Conservation (phyloP, 371 early-diverging fungal species). For the Smittium mucronatum region DNA sequence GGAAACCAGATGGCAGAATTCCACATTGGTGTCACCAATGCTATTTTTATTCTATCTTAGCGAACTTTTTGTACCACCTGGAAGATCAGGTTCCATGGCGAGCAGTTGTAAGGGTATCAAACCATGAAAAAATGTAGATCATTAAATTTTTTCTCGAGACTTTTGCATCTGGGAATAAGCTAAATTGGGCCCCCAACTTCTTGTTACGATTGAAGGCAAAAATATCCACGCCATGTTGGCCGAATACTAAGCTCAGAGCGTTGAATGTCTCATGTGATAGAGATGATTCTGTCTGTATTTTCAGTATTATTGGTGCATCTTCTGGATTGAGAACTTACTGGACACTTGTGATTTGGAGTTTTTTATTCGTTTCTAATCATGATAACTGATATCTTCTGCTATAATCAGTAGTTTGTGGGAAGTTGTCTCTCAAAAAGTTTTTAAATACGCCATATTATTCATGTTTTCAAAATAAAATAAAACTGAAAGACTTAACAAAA, state of each 20-base stretch:
- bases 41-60: constrained; percentile 3
- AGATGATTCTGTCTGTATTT: constrained; percentile 7
- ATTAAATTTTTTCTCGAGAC: constrained; percentile 25
- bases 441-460: not conserved
- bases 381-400: not conserved
- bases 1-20: not conserved
- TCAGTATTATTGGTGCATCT: not conserved
- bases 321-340: not conserved
- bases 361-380: not conserved
- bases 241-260: not conserved
- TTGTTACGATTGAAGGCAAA: constrained; percentile 22
- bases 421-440: not conserved
- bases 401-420: not conserved
- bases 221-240: constrained; percentile 18
- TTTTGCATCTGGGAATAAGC: constrained; percentile 16
- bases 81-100: constrained; percentile 24
- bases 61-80: constrained; percentile 18
- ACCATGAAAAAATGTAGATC: constrained; percentile 15
- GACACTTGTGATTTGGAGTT: not conserved
- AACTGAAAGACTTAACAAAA: not conserved
- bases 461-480: not conserved
- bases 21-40: constrained; percentile 11
- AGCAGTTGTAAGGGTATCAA: constrained; percentile 15
- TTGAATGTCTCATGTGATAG: not conserved
- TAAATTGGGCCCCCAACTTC: constrained; percentile 14